A percentile compares a stretch with the other conserved stretches of the same genome.
These are phyloP conservation scores for Agrocybe pediades DNA, from an alignment of 768 basidiomycete species.

Conservation along the genomic window DNA sequence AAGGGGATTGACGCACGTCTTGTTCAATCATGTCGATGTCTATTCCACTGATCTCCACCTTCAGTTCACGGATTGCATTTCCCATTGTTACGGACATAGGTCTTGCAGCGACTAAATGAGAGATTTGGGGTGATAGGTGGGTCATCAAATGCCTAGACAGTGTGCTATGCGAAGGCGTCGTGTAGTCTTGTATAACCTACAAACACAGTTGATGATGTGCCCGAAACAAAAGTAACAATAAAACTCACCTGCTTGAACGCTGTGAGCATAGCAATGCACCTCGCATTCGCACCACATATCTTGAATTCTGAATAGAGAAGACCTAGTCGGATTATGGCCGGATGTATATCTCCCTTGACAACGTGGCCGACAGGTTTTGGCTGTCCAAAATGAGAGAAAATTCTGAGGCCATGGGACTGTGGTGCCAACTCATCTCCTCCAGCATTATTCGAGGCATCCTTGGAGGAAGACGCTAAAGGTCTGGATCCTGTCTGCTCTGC, in stretches of 20 bases:
- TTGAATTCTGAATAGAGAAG: slow-evolving; percentile 91
- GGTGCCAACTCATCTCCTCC: slow-evolving; percentile 37
- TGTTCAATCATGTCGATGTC: slow-evolving; percentile 95
- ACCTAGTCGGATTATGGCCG: slow-evolving; percentile 82
- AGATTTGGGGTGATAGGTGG: slow-evolving; percentile 91
- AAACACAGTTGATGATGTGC: slow-evolving; percentile 9
- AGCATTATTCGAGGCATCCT: slow-evolving; percentile 26
- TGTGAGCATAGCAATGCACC: slow-evolving; percentile 89
- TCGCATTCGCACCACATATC: slow-evolving; percentile 92
- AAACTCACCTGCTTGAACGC: slow-evolving; percentile 86
- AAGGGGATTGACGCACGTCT: slow-evolving; percentile 56
- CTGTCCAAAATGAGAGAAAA: slow-evolving; percentile 85
- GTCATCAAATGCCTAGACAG: slow-evolving; percentile 91
- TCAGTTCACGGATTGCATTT: slow-evolving; percentile 91
- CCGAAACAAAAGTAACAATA: slow-evolving; percentile 10
- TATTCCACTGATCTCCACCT: slow-evolving; percentile 90
- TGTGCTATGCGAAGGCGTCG: slow-evolving; percentile 83
- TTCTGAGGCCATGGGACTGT: slow-evolving; percentile 66
- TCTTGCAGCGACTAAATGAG: slow-evolving; percentile 82
- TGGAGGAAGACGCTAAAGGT: slow-evolving; percentile 23
- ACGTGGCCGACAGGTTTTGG: slow-evolving; percentile 57
- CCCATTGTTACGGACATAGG: slow-evolving; percentile 95
- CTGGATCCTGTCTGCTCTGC: slow-evolving; percentile 28
- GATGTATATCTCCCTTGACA: slow-evolving; percentile 88
- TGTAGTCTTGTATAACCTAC: slow-evolving; percentile 90